These are phyloP conservation scores for Westerdykella aurantiaca DNA, from an alignment of 2,329 filamentous ascomycete species.

Conservation along the genomic window DNA sequence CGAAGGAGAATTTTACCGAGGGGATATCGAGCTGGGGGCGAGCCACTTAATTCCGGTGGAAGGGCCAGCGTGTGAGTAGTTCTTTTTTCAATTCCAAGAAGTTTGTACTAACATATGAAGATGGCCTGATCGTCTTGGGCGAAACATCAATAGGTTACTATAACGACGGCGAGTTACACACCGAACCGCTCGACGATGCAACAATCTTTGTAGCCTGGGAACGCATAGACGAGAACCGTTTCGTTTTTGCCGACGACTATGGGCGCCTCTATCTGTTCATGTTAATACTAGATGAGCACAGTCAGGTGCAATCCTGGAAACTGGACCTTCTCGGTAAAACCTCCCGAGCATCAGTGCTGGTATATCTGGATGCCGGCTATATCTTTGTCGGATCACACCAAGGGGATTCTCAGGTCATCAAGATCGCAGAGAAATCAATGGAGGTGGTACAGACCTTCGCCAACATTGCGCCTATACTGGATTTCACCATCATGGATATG, in stretches of 20 bases:
- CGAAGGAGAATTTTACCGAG: slow-evolving; percentile 46
- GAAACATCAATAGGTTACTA: slow-evolving; percentile 77
- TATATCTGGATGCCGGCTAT: slow-evolving; percentile 67
- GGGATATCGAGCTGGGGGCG: slow-evolving; percentile 54
- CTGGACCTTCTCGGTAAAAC: slow-evolving; percentile 63
- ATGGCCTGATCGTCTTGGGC: slow-evolving; percentile 44
- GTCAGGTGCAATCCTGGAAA: slow-evolving; percentile 66
- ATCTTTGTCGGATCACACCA: slow-evolving; percentile 90
- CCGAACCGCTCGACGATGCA: slow-evolving; percentile 61
- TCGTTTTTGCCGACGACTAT: slow-evolving; percentile 88
- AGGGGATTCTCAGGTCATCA: slow-evolving; percentile 81
- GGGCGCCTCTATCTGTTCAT: slow-evolving; percentile 80
- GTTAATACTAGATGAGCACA: slow-evolving; percentile 59
- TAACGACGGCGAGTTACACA: slow-evolving; percentile 66
- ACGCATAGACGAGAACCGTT: slow-evolving; percentile 71
- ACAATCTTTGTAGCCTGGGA: slow-evolving; percentile 92
- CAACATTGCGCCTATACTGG: slow-evolving; percentile 87
- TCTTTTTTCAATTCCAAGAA: slow-evolving; percentile 49
- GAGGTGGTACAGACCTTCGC: slow-evolving; percentile 67
- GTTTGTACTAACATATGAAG: slow-evolving; percentile 45
- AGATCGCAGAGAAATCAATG: slow-evolving; percentile 56
- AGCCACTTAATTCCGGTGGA: slow-evolving; percentile 58
- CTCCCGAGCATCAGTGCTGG: slow-evolving; percentile 69
- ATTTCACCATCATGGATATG: slow-evolving; percentile 96
- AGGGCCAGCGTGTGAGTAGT: slow-evolving; percentile 44